Percentiles rank a stretch among this genome's conserved stretches.
phyloP scores from a whole-genome alignment of 2,329 filamentous ascomycete species.

The Ceratocystis alfenasii region DNA sequence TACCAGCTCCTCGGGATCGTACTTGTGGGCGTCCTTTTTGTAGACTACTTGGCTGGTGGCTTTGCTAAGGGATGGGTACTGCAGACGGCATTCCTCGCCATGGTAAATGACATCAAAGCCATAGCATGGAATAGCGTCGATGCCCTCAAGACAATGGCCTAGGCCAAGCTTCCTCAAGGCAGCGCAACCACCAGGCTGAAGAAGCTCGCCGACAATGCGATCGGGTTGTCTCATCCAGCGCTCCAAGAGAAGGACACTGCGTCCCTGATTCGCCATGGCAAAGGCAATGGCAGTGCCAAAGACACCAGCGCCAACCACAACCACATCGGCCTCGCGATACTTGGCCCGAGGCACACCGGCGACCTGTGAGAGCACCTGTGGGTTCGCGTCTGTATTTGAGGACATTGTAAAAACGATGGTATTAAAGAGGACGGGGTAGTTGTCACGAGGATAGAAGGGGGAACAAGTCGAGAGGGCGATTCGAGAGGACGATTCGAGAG shows the following conservation, averaged over 20 bases:
- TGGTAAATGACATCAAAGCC: slow-evolving; percentile 86
- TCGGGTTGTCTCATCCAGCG: slow-evolving; percentile 82
- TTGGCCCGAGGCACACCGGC: slow-evolving; percentile 23
- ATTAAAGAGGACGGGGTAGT: background rate
- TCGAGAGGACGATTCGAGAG: background rate
- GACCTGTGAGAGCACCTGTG: slow-evolving; percentile 10
- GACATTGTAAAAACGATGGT: background rate
- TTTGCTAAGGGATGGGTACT: slow-evolving; percentile 58
- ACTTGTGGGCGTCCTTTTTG: slow-evolving; percentile 27
- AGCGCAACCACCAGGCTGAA: slow-evolving; percentile 82
- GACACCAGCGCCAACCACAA: slow-evolving; percentile 84
- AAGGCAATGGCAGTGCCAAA: slow-evolving; percentile 79
- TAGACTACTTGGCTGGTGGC: slow-evolving; percentile 32
- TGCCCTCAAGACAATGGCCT: slow-evolving; percentile 69
- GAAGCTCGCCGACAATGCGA: slow-evolving; percentile 86
- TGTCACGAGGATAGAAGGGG: background rate
- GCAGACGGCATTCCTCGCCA: slow-evolving; percentile 58
- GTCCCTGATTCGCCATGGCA: slow-evolving; percentile 74
- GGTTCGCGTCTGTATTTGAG: background rate
- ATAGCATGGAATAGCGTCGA: slow-evolving; percentile 70
- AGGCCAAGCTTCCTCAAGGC: slow-evolving; percentile 73
- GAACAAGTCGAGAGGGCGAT: too few species aligned
- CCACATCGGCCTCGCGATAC: slow-evolving; percentile 63
- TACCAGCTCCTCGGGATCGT: slow-evolving; percentile 31
- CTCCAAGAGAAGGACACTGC: slow-evolving; percentile 83